A percentile compares a stretch with the other conserved stretches of the same genome.
phyloP scores from a whole-genome alignment of 2,329 filamentous ascomycete species.

The Arthrinium puccinioides region DNA sequence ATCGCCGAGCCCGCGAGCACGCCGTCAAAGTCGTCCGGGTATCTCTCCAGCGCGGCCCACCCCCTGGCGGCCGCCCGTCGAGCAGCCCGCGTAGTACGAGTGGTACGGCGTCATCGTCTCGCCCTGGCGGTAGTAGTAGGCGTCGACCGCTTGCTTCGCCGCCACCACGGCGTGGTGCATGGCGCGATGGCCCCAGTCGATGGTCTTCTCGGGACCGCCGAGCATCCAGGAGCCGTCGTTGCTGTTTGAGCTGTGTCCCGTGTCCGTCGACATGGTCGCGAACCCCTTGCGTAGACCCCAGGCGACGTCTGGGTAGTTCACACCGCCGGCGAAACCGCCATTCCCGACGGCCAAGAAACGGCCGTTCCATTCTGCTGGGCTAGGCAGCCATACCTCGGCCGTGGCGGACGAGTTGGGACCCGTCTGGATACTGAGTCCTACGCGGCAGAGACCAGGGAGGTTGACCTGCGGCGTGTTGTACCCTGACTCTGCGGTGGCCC shows the following conservation, averaged over 20 bases:
- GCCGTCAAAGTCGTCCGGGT: constrained; percentile 50
- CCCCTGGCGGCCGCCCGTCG: constrained; percentile 51
- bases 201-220: constrained; percentile 21
- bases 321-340: constrained; percentile 28
- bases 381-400: constrained; percentile 4
- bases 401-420: not conserved
- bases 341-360: constrained; percentile 30
- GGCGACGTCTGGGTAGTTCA: constrained; percentile 27
- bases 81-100: constrained; percentile 50
- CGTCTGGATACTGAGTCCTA: not conserved
- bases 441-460: constrained; percentile 1
- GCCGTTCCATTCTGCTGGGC: constrained; percentile 20
- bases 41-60: constrained; percentile 44
- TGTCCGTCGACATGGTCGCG: constrained; percentile 33
- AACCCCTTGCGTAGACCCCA: constrained; percentile 28
- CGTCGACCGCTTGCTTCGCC: constrained; percentile 37
- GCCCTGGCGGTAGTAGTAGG: constrained; percentile 34
- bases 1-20: constrained; percentile 41
- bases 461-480: not conserved
- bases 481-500: not conserved
- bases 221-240: constrained; percentile 29
- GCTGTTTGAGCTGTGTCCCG: constrained; percentile 29
- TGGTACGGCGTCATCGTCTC: constrained; percentile 25
- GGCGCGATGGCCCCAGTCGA: constrained; percentile 31
- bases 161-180: constrained; percentile 39